These are phyloP conservation scores for Vitis hybrid DNA, from an alignment of 177 flowering plant species.

Conservation along the genomic window DNA sequence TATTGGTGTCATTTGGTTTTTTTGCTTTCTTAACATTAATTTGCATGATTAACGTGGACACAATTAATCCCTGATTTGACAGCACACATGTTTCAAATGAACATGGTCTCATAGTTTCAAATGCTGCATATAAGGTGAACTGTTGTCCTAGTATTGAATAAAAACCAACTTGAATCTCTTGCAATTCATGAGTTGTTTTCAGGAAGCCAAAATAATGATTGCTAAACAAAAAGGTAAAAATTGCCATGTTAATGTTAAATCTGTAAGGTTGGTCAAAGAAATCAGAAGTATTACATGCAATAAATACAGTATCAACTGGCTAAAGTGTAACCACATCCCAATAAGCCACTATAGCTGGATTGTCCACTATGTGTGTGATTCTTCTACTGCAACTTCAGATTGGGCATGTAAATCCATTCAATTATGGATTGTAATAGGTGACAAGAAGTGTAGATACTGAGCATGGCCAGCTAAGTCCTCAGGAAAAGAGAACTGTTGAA, in stretches of 20 bases:
- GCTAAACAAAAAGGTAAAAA: too few relatives aligned
- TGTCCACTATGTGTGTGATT: too few relatives aligned
- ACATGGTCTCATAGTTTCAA: not conserved
- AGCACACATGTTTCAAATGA: not conserved
- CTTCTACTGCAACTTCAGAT: too few relatives aligned
- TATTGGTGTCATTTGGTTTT: not conserved
- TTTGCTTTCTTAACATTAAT: not conserved
- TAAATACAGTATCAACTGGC: too few relatives aligned
- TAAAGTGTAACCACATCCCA: too few relatives aligned
- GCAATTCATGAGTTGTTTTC: not conserved
- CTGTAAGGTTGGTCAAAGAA: too few relatives aligned
- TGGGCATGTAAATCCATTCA: not conserved
- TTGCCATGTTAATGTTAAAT: too few relatives aligned
- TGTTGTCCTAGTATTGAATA: too few relatives aligned
- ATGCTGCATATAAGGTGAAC: not conserved
- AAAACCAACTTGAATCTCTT: not conserved
- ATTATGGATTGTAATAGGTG: constrained; percentile 39
- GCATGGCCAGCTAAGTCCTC: constrained; percentile 67
- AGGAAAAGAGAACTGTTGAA: constrained; percentile 68
- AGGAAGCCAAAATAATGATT: too few relatives aligned
- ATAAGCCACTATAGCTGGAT: too few relatives aligned
- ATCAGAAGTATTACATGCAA: too few relatives aligned
- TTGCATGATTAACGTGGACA: too few relatives aligned
- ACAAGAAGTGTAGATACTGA: constrained; percentile 80
- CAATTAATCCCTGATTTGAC: not conserved